Evolutionary conservation across 371 early-diverging fungal genomes (phyloP).

Genomic region (Mucor circinelloides): DNA sequence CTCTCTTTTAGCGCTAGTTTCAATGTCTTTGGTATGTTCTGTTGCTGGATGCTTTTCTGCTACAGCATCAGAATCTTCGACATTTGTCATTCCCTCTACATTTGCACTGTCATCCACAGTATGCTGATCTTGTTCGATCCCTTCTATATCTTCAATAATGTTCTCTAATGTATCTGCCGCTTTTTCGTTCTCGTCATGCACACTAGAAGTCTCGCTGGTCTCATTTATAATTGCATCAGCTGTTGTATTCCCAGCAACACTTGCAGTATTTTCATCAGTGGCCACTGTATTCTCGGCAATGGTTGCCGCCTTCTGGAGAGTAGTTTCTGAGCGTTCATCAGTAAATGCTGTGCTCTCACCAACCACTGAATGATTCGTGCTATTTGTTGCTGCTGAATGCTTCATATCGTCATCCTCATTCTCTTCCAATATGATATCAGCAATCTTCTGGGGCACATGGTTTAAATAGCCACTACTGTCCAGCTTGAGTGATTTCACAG

Average conservation of each 20-base stretch:
- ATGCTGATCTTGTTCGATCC: not conserved
- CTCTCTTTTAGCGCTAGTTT: no score
- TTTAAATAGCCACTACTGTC: not conserved
- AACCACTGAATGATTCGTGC: not conserved
- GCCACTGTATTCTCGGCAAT: not conserved
- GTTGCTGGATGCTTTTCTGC: no score
- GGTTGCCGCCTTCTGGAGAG: not conserved
- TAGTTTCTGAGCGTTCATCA: no score
- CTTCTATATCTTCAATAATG: not conserved
- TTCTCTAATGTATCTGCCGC: not conserved
- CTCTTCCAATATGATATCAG: not conserved
- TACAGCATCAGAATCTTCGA: no score
- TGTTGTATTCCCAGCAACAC: not conserved
- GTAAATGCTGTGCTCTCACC: not conserved
- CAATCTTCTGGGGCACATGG: constrained; percentile 5
- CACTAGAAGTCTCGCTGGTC: not conserved
- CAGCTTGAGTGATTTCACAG: not conserved
- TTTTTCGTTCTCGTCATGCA: not conserved
- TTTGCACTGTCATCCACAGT: not conserved
- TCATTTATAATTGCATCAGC: not conserved
- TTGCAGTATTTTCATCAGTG: not conserved
- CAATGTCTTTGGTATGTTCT: no score
- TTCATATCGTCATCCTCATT: not conserved
- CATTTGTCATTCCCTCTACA: not conserved
- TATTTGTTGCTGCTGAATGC: not conserved